Conservation (phyloP, 768 basidiomycete genomes). For the Baorangia bicolor region DNA sequence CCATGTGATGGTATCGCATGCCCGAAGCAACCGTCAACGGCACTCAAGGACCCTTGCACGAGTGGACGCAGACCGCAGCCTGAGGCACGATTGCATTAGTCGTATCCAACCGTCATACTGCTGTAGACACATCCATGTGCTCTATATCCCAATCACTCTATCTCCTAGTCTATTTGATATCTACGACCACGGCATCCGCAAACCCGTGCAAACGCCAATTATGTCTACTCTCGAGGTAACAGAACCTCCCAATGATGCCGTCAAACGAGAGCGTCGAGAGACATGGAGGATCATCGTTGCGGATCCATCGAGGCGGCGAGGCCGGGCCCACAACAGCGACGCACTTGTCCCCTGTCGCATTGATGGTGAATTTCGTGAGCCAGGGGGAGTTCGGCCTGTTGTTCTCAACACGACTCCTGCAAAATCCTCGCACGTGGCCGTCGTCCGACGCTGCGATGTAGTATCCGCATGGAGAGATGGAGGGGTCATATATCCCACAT, state of each 20-base stretch:
- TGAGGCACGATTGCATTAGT: background rate
- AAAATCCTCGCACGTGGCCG: constrained; percentile 3
- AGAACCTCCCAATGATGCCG: background rate
- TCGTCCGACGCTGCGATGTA: constrained; percentile 2
- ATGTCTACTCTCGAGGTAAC: background rate
- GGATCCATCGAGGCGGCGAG: background rate
- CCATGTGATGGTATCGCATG: too few relatives aligned
- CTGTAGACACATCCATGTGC: background rate
- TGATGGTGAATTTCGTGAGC: constrained; percentile 8
- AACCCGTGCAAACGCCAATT: background rate
- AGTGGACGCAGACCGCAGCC: too few relatives aligned
- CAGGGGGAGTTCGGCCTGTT: too few relatives aligned
- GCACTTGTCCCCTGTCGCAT: constrained; percentile 1
- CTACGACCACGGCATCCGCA: background rate
- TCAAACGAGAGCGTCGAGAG: background rate
- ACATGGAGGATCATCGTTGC: background rate
- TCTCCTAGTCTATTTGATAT: background rate
- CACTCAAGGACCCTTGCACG: too few relatives aligned
- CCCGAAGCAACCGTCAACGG: too few relatives aligned
- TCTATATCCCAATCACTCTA: background rate
- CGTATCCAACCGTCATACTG: background rate
- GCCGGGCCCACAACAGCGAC: background rate
- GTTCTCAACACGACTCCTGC: background rate
- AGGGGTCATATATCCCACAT: background rate
- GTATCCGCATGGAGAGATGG: background rate